These are phyloP conservation scores for Lasiodiplodia hormozganensis DNA, from an alignment of 2,329 filamentous ascomycete species.

Conservation along the genomic window DNA sequence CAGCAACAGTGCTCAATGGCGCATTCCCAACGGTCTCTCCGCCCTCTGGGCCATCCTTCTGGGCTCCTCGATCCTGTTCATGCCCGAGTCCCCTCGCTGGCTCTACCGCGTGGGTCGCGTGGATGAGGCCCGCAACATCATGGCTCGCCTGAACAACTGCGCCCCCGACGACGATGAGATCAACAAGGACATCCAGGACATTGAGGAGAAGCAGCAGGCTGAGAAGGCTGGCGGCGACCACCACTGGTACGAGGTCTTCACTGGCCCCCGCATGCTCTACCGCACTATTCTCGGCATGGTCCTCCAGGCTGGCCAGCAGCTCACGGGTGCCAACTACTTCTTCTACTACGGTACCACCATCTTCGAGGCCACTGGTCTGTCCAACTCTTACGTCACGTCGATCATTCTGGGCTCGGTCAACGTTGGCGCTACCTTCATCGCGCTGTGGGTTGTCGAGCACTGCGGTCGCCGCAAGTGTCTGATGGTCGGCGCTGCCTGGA, in stretches of 20 bases:
- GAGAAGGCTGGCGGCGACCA: slow-evolving; percentile 51
- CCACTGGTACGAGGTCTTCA: slow-evolving; percentile 65
- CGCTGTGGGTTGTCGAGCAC: slow-evolving; percentile 56
- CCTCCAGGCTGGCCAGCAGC: slow-evolving; percentile 71
- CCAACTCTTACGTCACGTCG: slow-evolving; percentile 53
- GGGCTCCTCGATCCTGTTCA: slow-evolving; percentile 57
- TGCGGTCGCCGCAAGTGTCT: slow-evolving; percentile 54
- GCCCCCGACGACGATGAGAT: slow-evolving; percentile 63
- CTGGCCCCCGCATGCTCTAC: slow-evolving; percentile 70
- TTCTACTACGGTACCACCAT: slow-evolving; percentile 62
- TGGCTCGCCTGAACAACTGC: slow-evolving; percentile 61
- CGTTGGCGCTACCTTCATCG: slow-evolving; percentile 55
- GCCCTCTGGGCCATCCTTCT: slow-evolving; percentile 29
- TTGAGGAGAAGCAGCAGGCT: slow-evolving; percentile 62
- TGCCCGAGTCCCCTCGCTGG: slow-evolving; percentile 34
- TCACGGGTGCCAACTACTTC: slow-evolving; percentile 73
- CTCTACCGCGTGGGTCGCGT: slow-evolving; percentile 62
- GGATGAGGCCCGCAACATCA: slow-evolving; percentile 55
- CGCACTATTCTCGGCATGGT: slow-evolving; percentile 61
- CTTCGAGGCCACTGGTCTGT: slow-evolving; percentile 50
- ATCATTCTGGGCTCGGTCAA: slow-evolving; percentile 59
- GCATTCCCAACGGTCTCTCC: slow-evolving; percentile 64
- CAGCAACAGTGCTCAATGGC: slow-evolving; percentile 62
- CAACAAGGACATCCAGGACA: slow-evolving; percentile 60
- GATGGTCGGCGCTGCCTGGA: slow-evolving; percentile 55